Conservation (phyloP, 2,329 filamentous ascomycete genomes). For the Fusarium haematococcum region DNA sequence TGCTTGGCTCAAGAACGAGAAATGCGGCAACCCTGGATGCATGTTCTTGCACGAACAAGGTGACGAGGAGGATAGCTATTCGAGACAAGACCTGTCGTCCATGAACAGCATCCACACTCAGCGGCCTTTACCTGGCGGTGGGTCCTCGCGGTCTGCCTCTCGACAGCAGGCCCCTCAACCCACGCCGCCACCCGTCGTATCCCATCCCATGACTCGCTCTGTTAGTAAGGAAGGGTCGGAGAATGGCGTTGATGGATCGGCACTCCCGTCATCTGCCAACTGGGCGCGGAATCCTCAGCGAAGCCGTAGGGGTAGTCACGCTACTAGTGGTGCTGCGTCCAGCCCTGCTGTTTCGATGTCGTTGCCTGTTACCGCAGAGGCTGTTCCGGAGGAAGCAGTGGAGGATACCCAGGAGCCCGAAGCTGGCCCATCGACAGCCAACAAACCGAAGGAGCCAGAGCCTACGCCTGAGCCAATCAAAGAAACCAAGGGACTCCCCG, state of each 20-base stretch:
- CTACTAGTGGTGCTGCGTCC: slow-evolving; percentile 82
- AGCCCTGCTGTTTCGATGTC: slow-evolving; percentile 81
- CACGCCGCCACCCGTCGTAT: slow-evolving; percentile 53
- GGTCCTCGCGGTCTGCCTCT: slow-evolving; percentile 65
- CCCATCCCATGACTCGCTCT: slow-evolving; percentile 78
- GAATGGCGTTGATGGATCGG: slow-evolving; percentile 81
- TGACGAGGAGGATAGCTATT: slow-evolving; percentile 98
- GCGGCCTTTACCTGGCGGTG: slow-evolving; percentile 68
- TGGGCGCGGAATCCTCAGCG: slow-evolving; percentile 83
- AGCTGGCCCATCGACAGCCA: slow-evolving; percentile 36
- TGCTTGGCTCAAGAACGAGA: slow-evolving; percentile 93
- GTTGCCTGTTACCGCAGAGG: slow-evolving; percentile 65
- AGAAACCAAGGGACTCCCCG: slow-evolving; percentile 18
- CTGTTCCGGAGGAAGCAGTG: slow-evolving; percentile 57
- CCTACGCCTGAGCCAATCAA: slow-evolving; percentile 9
- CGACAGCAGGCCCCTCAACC: slow-evolving; percentile 60
- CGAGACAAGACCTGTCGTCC: slow-evolving; percentile 91
- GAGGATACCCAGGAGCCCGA: slow-evolving; percentile 45
- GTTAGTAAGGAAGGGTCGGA: slow-evolving; percentile 83
- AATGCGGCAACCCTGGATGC: slow-evolving; percentile 94
- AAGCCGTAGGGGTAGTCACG: slow-evolving; percentile 80
- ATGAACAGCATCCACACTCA: slow-evolving; percentile 92
- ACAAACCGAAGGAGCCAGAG: slow-evolving; percentile 31
- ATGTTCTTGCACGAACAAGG: slow-evolving; percentile 98
- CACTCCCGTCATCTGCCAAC: slow-evolving; percentile 91